Evolutionary conservation across 2,329 filamentous ascomycete genomes (phyloP).

Genomic region (Harringtonia lauricola): DNA sequence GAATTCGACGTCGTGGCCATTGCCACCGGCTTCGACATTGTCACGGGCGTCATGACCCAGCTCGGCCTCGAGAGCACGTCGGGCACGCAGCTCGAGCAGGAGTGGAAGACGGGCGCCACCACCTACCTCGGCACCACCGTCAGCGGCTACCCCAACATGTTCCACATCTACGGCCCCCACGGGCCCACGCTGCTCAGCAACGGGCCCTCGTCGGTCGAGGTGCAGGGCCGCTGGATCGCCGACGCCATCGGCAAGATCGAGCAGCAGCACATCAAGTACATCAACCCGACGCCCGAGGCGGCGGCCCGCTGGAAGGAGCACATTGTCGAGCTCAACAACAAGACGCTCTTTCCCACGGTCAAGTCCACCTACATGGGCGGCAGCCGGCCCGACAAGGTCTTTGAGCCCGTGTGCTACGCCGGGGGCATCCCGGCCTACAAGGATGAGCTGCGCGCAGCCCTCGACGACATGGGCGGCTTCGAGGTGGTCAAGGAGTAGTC

Average conservation of each 20-base stretch:
- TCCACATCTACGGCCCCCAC: slow-evolving; percentile 44
- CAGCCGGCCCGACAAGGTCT: slow-evolving; percentile 39
- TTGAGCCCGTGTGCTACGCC: slow-evolving; percentile 38
- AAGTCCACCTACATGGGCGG: slow-evolving; percentile 45
- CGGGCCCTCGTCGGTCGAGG: slow-evolving; percentile 40
- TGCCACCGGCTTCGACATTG: slow-evolving; percentile 32
- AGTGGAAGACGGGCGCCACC: slow-evolving; percentile 28
- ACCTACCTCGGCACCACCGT: slow-evolving; percentile 34
- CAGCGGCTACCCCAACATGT: slow-evolving; percentile 37
- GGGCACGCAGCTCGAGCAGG: slow-evolving; percentile 24
- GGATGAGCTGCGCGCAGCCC: slow-evolving; percentile 19
- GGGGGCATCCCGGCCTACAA: slow-evolving; percentile 27
- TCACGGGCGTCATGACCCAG: slow-evolving; percentile 27
- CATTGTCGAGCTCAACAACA: slow-evolving; percentile 34
- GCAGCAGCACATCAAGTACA: slow-evolving; percentile 31
- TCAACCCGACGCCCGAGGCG: slow-evolving; percentile 35
- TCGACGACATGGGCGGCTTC: slow-evolving; percentile 25
- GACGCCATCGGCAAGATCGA: slow-evolving; percentile 38
- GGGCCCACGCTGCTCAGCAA: slow-evolving; percentile 44
- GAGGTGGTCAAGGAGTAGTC: slow-evolving; percentile 6
- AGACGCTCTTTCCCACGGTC: slow-evolving; percentile 35
- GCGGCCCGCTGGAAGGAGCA: slow-evolving; percentile 36
- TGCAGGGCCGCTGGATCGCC: slow-evolving; percentile 46
- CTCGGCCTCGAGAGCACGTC: slow-evolving; percentile 31
- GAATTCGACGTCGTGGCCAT: slow-evolving; percentile 33